These are phyloP conservation scores for Chlorella vulgaris DNA, from an alignment of 139 green algal genomes.

Conservation along the genomic window DNA sequence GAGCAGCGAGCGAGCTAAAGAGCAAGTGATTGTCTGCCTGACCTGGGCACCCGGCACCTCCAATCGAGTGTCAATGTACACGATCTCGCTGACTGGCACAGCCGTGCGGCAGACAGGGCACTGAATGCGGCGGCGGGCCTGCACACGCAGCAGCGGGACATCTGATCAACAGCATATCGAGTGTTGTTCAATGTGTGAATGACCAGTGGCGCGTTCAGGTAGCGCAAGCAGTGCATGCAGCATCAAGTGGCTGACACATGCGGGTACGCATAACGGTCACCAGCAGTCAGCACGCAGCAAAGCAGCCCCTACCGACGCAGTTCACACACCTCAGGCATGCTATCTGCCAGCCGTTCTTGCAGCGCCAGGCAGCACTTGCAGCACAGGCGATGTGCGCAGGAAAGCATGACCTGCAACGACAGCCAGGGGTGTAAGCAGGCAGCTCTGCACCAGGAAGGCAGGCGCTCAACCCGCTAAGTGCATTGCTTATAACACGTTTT, in stretches of 20 bases:
- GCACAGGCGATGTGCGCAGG: constrained; percentile 79
- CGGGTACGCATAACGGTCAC: too few species aligned
- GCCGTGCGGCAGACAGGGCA: constrained; percentile 77
- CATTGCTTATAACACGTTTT: too few species aligned
- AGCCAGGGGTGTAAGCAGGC: neutral
- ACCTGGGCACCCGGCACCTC: neutral
- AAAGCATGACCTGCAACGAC: constrained; percentile 57
- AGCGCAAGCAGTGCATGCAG: too few species aligned
- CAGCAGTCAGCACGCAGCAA: too few species aligned
- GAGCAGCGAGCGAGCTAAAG: too few species aligned
- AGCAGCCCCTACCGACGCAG: neutral
- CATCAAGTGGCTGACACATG: neutral
- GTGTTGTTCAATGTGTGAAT: too few species aligned
- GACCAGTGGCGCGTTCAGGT: too few species aligned
- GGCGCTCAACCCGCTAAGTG: neutral
- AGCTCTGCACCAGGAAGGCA: neutral
- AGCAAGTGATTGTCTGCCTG: too few species aligned
- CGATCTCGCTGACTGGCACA: constrained; percentile 58
- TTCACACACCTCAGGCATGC: neutral
- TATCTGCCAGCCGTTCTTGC: constrained; percentile 36
- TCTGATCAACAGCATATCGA: too few species aligned
- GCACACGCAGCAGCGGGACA: too few species aligned
- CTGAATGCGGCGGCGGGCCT: constrained; percentile 45
- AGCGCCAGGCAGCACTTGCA: constrained; percentile 64
- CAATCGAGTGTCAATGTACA: constrained; percentile 52